Conservation (phyloP, 148 eudicot genomes). For the Chenopodium quinoa region DNA sequence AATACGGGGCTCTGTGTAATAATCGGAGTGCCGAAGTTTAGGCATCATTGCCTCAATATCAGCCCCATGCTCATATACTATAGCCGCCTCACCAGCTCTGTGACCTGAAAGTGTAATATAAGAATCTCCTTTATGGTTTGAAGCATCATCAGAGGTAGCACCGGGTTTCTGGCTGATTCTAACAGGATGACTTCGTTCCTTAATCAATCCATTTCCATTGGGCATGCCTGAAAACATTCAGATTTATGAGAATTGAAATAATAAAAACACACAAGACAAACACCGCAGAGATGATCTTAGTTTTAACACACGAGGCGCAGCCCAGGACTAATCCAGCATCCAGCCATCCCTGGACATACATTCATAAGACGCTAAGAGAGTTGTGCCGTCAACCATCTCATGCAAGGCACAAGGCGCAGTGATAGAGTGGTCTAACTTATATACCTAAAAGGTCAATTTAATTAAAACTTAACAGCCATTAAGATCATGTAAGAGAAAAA, state of each 20-base stretch:
- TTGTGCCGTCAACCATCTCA: not conserved
- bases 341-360: not conserved
- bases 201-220: constrained; percentile 42
- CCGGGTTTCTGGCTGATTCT: constrained; percentile 36
- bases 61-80: constrained; percentile 83
- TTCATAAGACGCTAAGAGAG: not conserved
- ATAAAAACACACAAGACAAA: not conserved
- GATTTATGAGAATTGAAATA: not conserved
- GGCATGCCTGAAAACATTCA: constrained; percentile 33
- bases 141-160: constrained; percentile 40
- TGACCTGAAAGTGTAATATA: constrained; percentile 67
- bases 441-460: not conserved
- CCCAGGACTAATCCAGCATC: not conserved
- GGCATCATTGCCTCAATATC: constrained; percentile 93
- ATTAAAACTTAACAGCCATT: not conserved
- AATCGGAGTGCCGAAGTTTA: constrained; percentile 87
- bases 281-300: not conserved
- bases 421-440: not conserved
- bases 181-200: constrained; percentile 39
- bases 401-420: not conserved
- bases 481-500: not conserved
- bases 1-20: constrained; percentile 87
- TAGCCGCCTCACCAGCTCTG: constrained; percentile 93
- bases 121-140: constrained; percentile 56
- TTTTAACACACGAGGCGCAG: not conserved